Base-by-base conservation (phyloP, 2,329 filamentous ascomycete species). In the Apiospora pterosperma region DNA sequence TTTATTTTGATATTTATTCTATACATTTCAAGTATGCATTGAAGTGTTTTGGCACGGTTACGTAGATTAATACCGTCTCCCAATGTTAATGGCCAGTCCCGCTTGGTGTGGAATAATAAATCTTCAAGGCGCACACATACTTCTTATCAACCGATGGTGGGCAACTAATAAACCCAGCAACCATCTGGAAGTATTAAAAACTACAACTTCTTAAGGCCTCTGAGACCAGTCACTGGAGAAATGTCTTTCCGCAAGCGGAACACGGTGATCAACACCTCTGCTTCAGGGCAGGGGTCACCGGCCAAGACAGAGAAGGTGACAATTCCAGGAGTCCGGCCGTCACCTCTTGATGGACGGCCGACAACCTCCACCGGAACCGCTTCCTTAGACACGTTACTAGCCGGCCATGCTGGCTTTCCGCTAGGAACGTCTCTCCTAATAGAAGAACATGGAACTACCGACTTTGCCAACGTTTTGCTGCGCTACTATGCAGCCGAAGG, bases 401-500 rank as follows among this genome's bases (percentile, higher is more conserved):
- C 93, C 44, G 93, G 95, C 0, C 95, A 98, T 79, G 87, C 90
- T 5, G 96, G 96, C 0, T 82, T 98, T 5, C 88, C 92, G 0
- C 82, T 98, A 7, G 96, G 96, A 0, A 92, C 88, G 21, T 92
- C 89, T 0, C 74, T 98, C 1, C 79, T 99, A 5, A 81, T 97
- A 36, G 92, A 95, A 74, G 96, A 99, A 73, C 90, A 89, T 64
- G 95, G 95, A 0, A 97, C 95, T 0, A 99, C 96, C 0, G 96
- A 99, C 76, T 99, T 97, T 80, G 89, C 92, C 0, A 92, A 94
- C 2, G 87, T 92, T 31, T 80, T 98, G 65, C 79, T 97, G 55
- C 87, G 92, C 63, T 97, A 96, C 76, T 99, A 93, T 78, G 95
- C 93, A 0, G 94, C 95, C 0, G 94, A 99, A 78, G 96, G 96